Percentiles rank a stretch among this genome's conserved stretches.
Evolutionary conservation across 805 yeast genomes (phyloP).

Genomic region (Peterozyma toletana): DNA sequence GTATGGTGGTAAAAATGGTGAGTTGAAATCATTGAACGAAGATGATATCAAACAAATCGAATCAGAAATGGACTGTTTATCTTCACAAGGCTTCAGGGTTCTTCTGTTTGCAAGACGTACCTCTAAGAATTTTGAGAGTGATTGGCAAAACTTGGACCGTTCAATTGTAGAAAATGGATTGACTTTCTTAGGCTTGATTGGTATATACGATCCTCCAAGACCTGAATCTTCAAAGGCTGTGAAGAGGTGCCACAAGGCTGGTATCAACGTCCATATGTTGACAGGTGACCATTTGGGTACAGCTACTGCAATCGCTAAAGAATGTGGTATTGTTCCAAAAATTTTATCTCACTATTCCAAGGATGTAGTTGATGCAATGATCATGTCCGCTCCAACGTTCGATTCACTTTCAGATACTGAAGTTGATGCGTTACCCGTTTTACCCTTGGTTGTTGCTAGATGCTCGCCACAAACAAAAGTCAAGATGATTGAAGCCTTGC

Average conservation of each 20-base stretch:
- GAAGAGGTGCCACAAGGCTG: constrained; percentile 61
- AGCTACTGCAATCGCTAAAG: constrained; percentile 73
- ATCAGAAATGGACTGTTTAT: constrained; percentile 48
- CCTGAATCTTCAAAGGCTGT: constrained; percentile 62
- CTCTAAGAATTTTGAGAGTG: constrained; percentile 18
- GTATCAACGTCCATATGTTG: constrained; percentile 74
- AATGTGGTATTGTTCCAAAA: constrained; percentile 68
- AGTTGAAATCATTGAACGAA: constrained; percentile 27
- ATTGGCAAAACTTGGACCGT: constrained; percentile 27
- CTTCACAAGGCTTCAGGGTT: constrained; percentile 64
- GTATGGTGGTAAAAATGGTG: constrained; percentile 31
- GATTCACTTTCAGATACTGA: constrained; percentile 55
- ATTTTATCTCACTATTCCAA: constrained; percentile 47
- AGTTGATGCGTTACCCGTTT: constrained; percentile 54
- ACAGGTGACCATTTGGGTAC: constrained; percentile 81
- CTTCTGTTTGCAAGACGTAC: constrained; percentile 57
- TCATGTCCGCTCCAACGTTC: constrained; percentile 70
- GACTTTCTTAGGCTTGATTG: constrained; percentile 60
- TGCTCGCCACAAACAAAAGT: constrained; percentile 83
- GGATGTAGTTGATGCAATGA: constrained; percentile 56
- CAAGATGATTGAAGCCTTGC: constrained; percentile 72
- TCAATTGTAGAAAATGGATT: constrained; percentile 43
- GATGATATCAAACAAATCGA: constrained; percentile 36
- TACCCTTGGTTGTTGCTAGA: constrained; percentile 74
- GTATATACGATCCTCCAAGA: constrained; percentile 79